Percentiles rank a stretch among this genome's conserved stretches.
Evolutionary conservation across 345 rosid species (phyloP).

Genomic region (Laguncularia racemosa): DNA sequence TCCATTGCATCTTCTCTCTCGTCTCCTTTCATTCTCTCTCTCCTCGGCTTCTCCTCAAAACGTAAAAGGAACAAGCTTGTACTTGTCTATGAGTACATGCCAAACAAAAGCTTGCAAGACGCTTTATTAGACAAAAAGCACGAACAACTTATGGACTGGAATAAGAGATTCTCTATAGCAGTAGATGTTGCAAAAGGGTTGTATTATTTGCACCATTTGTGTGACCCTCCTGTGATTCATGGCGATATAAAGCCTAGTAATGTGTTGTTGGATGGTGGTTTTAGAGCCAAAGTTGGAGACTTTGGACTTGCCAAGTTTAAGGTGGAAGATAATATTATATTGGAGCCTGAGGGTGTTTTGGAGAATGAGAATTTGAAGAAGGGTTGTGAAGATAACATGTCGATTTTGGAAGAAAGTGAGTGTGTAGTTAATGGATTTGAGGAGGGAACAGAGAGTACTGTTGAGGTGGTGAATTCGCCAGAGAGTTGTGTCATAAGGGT

Average conservation of each 20-base stretch:
- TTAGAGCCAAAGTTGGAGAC: slow-evolving; percentile 71
- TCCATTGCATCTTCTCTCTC: slow-evolving; percentile 61
- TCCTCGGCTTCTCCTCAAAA: slow-evolving; percentile 70
- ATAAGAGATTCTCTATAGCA: slow-evolving; percentile 41
- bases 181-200: slow-evolving; percentile 68
- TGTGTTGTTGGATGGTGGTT: slow-evolving; percentile 55
- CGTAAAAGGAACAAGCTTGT: slow-evolving; percentile 53
- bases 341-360: slow-evolving; percentile 26
- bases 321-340: slow-evolving; percentile 27
- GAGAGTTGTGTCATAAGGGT: slow-evolving; percentile 24
- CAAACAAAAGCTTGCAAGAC: slow-evolving; percentile 75
- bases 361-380: slow-evolving; percentile 10
- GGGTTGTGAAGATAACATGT: slow-evolving; percentile 48
- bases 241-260: slow-evolving; percentile 93
- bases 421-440: slow-evolving; percentile 56
- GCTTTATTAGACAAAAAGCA: slow-evolving; percentile 66
- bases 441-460: slow-evolving; percentile 33
- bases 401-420: slow-evolving; percentile 60
- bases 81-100: slow-evolving; percentile 80
- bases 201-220: slow-evolving; percentile 54
- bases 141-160: slow-evolving; percentile 67
- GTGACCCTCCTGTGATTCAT: slow-evolving; percentile 64
- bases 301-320: slow-evolving; percentile 80
- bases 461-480: slow-evolving; percentile 55
- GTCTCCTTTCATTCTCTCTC: slow-evolving; percentile 50